Evolutionary conservation across 2,329 filamentous ascomycete species (phyloP).

Genomic region (Venturiaceae sp.): DNA sequence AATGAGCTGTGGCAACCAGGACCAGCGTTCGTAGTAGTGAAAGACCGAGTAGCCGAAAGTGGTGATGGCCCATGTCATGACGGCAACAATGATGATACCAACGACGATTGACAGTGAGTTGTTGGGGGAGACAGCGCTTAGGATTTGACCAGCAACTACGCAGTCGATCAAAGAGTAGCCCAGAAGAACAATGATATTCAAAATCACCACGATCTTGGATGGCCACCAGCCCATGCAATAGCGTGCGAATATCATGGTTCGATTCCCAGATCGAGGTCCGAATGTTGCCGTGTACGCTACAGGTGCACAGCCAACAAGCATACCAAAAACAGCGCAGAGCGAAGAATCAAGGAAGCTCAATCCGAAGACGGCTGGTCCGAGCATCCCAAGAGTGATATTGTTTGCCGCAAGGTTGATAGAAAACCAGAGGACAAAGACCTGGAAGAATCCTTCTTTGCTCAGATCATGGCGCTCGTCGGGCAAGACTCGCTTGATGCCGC

Average conservation of each 20-base stretch:
- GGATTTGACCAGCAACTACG: conserved; percentile 51
- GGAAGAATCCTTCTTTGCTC: conserved; percentile 11
- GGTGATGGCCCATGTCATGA: conserved; percentile 17
- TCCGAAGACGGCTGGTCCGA: conserved; percentile 48
- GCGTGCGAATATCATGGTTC: conserved; percentile 52
- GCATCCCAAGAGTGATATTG: conserved; percentile 55
- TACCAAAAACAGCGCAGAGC: conserved; percentile 48
- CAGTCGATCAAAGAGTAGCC: conserved; percentile 55
- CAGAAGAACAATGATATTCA: conserved; percentile 53
- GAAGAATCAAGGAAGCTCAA: conserved; percentile 49
- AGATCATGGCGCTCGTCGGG: conserved; percentile 41
- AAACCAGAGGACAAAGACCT: conserved; percentile 45
- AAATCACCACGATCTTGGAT: conserved; percentile 50
- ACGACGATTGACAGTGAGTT: conserved; percentile 47
- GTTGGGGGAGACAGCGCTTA: conserved; percentile 50
- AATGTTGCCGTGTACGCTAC: conserved; percentile 53
- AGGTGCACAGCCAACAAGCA: conserved; percentile 42
- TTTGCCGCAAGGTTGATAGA: conserved; percentile 54
- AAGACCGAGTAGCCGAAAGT: conserved; percentile 19
- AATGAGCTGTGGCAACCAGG: conserved; percentile 17
- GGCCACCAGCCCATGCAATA: conserved; percentile 59
- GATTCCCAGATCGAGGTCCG: conserved; percentile 50
- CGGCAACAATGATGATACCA: conserved; percentile 48
- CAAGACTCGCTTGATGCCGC: conserved; percentile 50
- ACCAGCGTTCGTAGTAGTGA: conserved; percentile 17